Evolutionary conservation across 805 yeast genomes (phyloP), one percentile per base, ranked within the genome.

Genomic region (Lachancea dasiensis): DNA sequence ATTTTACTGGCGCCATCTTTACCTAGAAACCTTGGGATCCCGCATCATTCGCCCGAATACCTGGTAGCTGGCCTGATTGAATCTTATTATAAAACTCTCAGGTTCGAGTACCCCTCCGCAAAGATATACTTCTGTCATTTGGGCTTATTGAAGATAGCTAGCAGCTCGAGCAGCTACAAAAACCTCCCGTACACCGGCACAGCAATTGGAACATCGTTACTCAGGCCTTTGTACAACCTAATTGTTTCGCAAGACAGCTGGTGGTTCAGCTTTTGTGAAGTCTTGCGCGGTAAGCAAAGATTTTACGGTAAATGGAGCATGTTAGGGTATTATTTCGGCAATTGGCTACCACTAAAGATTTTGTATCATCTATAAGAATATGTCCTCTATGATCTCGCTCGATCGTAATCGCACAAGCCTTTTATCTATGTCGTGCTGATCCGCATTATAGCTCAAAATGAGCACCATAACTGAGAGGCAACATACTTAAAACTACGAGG

Each of bases 121-220:
- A 34, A 36, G 23, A 44, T 51, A 2, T 46, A 42, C 34, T 45
- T 48, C 48, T 39, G 55, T 16, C 49, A 58, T 34, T 27, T 58
- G 6, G 63, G 63, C 7, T 39, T 56, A 3, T 37, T 58, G 19
- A 52, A 51, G 35, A 46, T 58, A 21, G 55, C 54, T 1, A 58
- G 61, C 3, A 61, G 58, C 34, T 51, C 60, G 10, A 57, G 62
- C 15, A 57, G 51, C 35, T 58, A 56, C 39, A 58, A 58, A 44
- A 51, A 54, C 34, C 35, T 57, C 25, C 45, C 46, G 5, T 25
- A 44, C 14, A 25, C 36, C 19, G 63, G 63, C 6, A 43, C 56
- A 2, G 46, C 54, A 34, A 50, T 57, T 2, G 46, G 46, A n/a
- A 41, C 27, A 1, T 34, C 50, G 9, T 31, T 58, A n/a, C 45